Conservation (phyloP, 495 filamentous ascomycete genomes). For the Xylaria telfairii region DNA sequence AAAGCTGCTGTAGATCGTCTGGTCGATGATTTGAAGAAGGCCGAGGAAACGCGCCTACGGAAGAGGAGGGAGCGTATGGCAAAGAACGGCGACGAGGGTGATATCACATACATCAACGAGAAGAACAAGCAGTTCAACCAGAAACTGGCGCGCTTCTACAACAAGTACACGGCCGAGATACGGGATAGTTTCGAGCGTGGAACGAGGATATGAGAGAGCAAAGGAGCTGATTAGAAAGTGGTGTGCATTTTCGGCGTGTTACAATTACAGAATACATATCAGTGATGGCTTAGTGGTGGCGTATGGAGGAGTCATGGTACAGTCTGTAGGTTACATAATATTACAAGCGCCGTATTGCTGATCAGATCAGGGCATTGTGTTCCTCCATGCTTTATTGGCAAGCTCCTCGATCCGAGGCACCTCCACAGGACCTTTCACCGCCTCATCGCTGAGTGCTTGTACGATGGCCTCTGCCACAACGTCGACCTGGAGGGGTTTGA, state of each 20-base stretch:
- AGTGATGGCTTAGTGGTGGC: conserved; percentile 30
- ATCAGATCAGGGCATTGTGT: conserved; percentile 75
- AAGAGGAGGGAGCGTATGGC: conserved; percentile 80
- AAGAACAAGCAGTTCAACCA: conserved; percentile 99
- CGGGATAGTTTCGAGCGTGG: conserved; percentile 97
- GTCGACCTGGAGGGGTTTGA: conserved; percentile 87
- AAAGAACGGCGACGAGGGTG: conserved; percentile 75
- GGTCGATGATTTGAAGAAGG: conserved; percentile 84
- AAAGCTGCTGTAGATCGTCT: conserved; percentile 89
- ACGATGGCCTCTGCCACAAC: conserved; percentile 83
- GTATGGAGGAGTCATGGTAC: conserved; percentile 35
- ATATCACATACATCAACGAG: conserved; percentile 99
- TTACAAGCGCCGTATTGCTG: conserved; percentile 30
- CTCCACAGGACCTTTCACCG: conserved; percentile 71
- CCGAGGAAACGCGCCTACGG: conserved; percentile 83
- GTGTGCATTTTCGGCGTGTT: conserved; percentile 24
- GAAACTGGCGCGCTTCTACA: conserved; percentile 93
- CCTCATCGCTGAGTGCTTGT: conserved; percentile 74
- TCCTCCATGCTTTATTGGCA: conserved; percentile 79
- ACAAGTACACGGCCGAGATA: conserved; percentile 98
- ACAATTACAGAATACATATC: conserved; percentile 21
- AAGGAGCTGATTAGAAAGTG: conserved; percentile 8
- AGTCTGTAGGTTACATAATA: conserved; percentile 34
- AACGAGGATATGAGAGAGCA: conserved; percentile 71
- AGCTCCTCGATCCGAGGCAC: conserved; percentile 73